Base-by-base conservation (phyloP, 2,329 filamentous ascomycete genomes). In the Aspergillus intermedius region DNA sequence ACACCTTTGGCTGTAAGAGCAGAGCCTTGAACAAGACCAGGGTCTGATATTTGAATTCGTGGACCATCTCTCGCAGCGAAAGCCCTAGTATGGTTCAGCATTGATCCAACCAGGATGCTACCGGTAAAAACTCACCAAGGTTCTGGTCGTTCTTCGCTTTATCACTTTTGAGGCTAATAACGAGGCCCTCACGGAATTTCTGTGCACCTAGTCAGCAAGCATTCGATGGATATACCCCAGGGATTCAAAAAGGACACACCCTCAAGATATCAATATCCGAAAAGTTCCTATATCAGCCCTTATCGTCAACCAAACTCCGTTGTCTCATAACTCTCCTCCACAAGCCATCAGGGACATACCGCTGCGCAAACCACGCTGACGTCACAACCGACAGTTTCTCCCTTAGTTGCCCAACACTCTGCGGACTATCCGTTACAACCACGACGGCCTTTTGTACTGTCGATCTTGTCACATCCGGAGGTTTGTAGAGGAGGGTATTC, bases 371-470 rank as follows among this genome's bases (percentile, higher is more conserved):
- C 93, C 93, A 98, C 21, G 91, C 91, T 59, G 84, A 87, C 3
- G 91, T 96, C 13, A 98, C 91, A 28, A 95, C 84, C 44, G 87
- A 87, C 54, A 98, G 74, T 57, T 93, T 86, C 70, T 97, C 88
- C 60, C 91, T 84, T 65, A 98, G 74, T 73, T 93, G 87, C 48
- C 90, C 91, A 68, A 98, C 95, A 61, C 83, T 83, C 63, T 93
- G 87, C 7, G 93, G 93, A 54, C 83, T 89, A 69, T 96, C 88
- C 47, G 88, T 90, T 58, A 98, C 89, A 48, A 95, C 90, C 42
- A 98, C 91, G 3, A 98, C 90, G 12, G 91, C 93, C 74, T 98
- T 98, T 68, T 98, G 93, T 39, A 98, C 93, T 1, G 93, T 96
- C 51, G 89, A 95, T 53, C 93, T 81, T n/a, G 93, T 98, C 45